Percentiles rank a stretch among this genome's conserved stretches.
These are phyloP conservation scores for Meredithiella fracta DNA, from an alignment of 2,329 filamentous ascomycete genomes.

Conservation along the genomic window DNA sequence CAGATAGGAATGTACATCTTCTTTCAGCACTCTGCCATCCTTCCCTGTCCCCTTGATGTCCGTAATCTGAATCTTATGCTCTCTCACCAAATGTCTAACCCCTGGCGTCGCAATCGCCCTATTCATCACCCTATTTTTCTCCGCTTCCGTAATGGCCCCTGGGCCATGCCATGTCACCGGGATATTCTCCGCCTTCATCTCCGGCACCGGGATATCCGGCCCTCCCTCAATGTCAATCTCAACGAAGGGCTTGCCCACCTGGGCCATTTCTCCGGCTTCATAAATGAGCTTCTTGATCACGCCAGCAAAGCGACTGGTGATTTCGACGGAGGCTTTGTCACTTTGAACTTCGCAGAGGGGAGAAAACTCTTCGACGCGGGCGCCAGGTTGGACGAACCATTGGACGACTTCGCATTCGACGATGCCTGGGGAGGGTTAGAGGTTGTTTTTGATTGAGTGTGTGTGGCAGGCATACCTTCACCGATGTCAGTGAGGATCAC, in stretches of 20 bases:
- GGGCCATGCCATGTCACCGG: background rate
- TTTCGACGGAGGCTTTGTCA: slow-evolving; percentile 82
- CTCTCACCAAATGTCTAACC: slow-evolving; percentile 73
- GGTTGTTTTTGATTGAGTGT: background rate
- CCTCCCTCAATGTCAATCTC: slow-evolving; percentile 86
- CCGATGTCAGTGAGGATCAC: slow-evolving; percentile 75
- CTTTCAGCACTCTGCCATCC: slow-evolving; percentile 81
- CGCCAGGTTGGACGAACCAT: slow-evolving; percentile 96
- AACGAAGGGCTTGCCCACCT: slow-evolving; percentile 83
- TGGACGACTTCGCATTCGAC: slow-evolving; percentile 98
- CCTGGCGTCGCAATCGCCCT: slow-evolving; percentile 76
- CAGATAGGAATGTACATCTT: slow-evolving; percentile 66
- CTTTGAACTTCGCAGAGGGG: slow-evolving; percentile 96
- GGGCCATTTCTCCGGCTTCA: slow-evolving; percentile 88
- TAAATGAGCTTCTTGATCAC: slow-evolving; percentile 95
- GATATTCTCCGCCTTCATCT: slow-evolving; percentile 4
- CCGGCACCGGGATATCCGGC: slow-evolving; percentile 22
- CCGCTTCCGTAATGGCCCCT: slow-evolving; percentile 22
- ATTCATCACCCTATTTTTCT: slow-evolving; percentile 22
- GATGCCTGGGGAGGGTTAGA: slow-evolving; percentile 45
- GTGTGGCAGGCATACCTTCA: slow-evolving; percentile 40
- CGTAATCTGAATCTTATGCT: slow-evolving; percentile 59
- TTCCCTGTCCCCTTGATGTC: slow-evolving; percentile 72
- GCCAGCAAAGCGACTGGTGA: slow-evolving; percentile 87
- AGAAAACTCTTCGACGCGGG: slow-evolving; percentile 92